Conservation (phyloP, 2,329 filamentous ascomycete genomes). For the Hymenoscyphus occultus region DNA sequence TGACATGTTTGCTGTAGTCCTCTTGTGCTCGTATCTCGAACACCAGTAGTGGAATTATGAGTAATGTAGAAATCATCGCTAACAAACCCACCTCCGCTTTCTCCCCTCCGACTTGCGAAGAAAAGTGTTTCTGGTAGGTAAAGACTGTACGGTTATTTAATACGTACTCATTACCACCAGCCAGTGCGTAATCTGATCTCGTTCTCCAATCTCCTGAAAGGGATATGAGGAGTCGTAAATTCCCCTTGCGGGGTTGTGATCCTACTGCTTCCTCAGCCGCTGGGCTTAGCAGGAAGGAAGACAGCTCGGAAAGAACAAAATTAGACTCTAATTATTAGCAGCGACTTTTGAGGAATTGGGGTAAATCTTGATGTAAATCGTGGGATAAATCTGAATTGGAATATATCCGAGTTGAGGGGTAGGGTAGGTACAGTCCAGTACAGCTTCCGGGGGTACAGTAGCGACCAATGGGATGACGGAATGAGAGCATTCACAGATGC, state of each 20-base stretch:
- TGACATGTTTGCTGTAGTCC: slow-evolving; percentile 30
- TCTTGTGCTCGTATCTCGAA: background rate
- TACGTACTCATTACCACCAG: background rate
- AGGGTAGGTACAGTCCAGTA: background rate
- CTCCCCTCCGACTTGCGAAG: background rate
- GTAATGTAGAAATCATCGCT: background rate
- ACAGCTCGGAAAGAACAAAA: background rate
- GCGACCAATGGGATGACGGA: no score
- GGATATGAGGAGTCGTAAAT: background rate
- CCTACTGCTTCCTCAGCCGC: slow-evolving; percentile 1
- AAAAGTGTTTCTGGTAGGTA: background rate
- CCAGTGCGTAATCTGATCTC: background rate
- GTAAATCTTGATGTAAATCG: background rate
- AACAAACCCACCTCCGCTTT: background rate
- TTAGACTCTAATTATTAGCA: background rate
- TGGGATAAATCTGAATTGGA: background rate
- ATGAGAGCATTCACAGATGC: no score
- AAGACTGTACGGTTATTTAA: background rate
- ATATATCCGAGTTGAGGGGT: background rate
- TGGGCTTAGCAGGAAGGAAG: background rate
- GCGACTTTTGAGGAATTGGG: background rate
- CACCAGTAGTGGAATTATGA: background rate
- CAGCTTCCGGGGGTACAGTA: no score
- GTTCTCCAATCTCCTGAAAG: background rate
- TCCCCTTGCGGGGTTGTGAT: background rate